Evolutionary conservation across 805 yeast species (phyloP).

Genomic region (Pichia paraexigua): DNA sequence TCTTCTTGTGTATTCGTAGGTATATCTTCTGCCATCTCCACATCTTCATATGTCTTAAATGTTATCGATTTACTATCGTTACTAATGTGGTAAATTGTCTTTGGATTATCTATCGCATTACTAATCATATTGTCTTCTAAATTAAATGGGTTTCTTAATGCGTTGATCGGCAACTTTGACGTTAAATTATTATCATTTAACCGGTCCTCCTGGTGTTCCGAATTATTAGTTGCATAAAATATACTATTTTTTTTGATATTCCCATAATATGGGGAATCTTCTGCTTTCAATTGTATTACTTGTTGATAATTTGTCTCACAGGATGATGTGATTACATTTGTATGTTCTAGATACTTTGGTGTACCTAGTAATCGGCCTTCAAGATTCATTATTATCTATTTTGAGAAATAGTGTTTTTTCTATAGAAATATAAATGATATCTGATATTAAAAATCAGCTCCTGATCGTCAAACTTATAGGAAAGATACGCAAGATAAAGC

Average conservation of each 20-base stretch:
- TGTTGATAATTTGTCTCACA: not conserved
- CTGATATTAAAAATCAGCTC: too few relatives aligned
- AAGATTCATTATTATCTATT: not conserved
- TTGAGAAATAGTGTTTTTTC: too few relatives aligned
- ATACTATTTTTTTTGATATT: not conserved
- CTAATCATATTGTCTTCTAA: not conserved
- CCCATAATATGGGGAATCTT: not conserved
- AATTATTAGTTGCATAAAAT: not conserved
- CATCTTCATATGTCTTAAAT: not conserved
- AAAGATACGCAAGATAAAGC: too few relatives aligned
- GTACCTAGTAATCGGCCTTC: not conserved
- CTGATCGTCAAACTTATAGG: too few relatives aligned
- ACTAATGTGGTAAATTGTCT: not conserved
- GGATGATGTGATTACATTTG: not conserved
- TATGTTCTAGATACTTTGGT: not conserved
- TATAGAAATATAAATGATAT: too few relatives aligned
- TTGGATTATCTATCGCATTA: not conserved
- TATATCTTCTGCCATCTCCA: not conserved
- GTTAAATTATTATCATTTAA: not conserved
- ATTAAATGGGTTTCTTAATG: not conserved
- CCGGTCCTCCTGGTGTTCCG: not conserved
- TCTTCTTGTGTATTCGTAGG: not conserved
- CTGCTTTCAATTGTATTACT: not conserved
- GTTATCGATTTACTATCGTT: not conserved
- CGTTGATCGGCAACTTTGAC: not conserved